Evolutionary conservation across 2,329 filamentous ascomycete species (phyloP).

Genomic region (Aspergillus quadrilineatus): DNA sequence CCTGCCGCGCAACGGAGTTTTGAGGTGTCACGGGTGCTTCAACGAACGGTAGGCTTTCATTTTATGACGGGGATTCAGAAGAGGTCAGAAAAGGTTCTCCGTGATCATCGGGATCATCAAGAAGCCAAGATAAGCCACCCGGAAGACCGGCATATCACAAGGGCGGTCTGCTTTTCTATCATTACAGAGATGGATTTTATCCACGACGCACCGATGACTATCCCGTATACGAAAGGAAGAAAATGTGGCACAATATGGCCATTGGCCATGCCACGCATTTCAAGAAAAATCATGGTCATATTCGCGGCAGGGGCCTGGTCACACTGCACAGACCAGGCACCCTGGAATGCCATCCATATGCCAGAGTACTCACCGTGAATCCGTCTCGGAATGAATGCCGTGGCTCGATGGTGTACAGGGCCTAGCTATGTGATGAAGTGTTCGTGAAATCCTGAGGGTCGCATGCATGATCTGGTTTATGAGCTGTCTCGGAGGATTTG

Average conservation of each 20-base stretch:
- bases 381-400: not conserved
- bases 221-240: not conserved
- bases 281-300: not conserved
- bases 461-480: not conserved
- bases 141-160: slow-evolving; percentile 2
- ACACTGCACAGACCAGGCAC: not conserved
- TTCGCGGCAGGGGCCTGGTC: not conserved
- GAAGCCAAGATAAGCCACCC: slow-evolving; percentile 3
- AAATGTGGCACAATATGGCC: slow-evolving; percentile 1
- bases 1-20: not conserved
- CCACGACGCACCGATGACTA: not conserved
- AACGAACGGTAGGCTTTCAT: not conserved
- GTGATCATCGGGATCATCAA: not conserved
- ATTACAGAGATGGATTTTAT: not conserved
- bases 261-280: not conserved
- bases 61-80: not conserved
- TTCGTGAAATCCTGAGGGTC: not conserved
- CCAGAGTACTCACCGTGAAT: not conserved
- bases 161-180: not conserved
- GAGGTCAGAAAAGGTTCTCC: not conserved
- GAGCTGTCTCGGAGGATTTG: slow-evolving; percentile 9
- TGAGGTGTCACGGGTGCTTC: not conserved
- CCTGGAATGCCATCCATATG: not conserved
- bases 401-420: not conserved
- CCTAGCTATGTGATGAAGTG: not conserved